These are phyloP conservation scores for Penicillium vulpinum DNA, from an alignment of 2,329 filamentous ascomycete genomes.

Conservation along the genomic window DNA sequence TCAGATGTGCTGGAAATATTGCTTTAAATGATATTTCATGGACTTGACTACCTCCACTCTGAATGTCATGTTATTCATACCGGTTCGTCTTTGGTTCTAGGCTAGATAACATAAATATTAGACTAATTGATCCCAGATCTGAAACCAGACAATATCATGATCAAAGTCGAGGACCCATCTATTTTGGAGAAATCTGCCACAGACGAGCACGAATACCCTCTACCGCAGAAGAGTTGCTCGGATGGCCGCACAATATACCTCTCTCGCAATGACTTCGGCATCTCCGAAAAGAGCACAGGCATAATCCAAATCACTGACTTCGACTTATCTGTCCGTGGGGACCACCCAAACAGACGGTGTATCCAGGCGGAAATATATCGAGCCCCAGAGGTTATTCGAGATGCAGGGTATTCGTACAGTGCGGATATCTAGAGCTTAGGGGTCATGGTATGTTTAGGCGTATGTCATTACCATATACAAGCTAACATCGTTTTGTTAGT, in stretches of 20 bases:
- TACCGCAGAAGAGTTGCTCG: constrained; percentile 30
- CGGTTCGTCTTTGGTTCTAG: constrained; percentile 26
- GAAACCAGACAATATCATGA: constrained; percentile 34
- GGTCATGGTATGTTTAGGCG: constrained; percentile 30
- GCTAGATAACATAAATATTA: not conserved
- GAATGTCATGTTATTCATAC: constrained; percentile 47
- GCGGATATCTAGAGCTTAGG: constrained; percentile 43
- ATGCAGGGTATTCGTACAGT: constrained; percentile 36
- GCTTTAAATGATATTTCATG: constrained; percentile 37
- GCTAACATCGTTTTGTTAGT: constrained; percentile 9
- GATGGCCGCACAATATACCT: constrained; percentile 38
- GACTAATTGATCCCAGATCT: constrained; percentile 31
- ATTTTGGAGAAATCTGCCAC: constrained; percentile 24
- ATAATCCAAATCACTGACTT: constrained; percentile 36
- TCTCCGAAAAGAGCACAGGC: constrained; percentile 21
- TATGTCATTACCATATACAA: not conserved
- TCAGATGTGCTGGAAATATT: constrained; percentile 34
- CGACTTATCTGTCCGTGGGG: constrained; percentile 33
- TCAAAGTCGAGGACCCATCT: constrained; percentile 30
- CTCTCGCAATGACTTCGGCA: constrained; percentile 34
- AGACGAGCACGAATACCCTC: constrained; percentile 30
- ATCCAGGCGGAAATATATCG: constrained; percentile 32
- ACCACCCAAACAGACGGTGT: constrained; percentile 41
- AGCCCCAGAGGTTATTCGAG: constrained; percentile 39
- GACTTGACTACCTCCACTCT: constrained; percentile 46